Evolutionary conservation across 345 rosid species (phyloP).

Genomic region (Populus euphratica): DNA sequence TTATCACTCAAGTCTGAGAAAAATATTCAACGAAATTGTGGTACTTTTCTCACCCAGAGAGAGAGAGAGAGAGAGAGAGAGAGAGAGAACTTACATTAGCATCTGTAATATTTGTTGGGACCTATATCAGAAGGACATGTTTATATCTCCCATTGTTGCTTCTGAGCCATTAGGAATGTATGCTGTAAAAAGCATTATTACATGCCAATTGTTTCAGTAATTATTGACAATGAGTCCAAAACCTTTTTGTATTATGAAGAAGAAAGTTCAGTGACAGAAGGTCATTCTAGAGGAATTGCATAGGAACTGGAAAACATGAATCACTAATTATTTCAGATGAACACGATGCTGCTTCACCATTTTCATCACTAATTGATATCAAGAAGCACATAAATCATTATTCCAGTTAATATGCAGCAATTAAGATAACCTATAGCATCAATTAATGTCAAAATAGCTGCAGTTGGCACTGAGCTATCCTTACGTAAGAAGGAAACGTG

Average conservation of each 20-base stretch:
- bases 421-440: background rate
- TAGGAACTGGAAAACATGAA: background rate
- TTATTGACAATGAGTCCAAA: background rate
- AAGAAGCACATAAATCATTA: background rate
- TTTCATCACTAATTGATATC: too few relatives aligned
- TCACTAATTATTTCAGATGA: background rate
- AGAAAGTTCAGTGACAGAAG: background rate
- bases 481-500: conserved; percentile 32
- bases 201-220: background rate
- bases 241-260: background rate
- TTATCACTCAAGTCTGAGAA: too few relatives aligned
- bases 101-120: too few relatives aligned
- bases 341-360: background rate
- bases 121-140: conserved; percentile 31
- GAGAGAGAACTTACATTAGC: too few relatives aligned
- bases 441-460: conserved; percentile 40
- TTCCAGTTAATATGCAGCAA: background rate
- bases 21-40: too few relatives aligned
- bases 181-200: conserved; percentile 31
- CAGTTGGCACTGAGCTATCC: conserved; percentile 33
- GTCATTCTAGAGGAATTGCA: background rate
- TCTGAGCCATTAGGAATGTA: conserved; percentile 26
- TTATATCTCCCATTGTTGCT: conserved; percentile 38
- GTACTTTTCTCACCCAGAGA: too few relatives aligned
- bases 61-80: too few relatives aligned